phyloP scores from a whole-genome alignment of 495 filamentous ascomycete genomes.

The Opeltia flavorubescens region DNA sequence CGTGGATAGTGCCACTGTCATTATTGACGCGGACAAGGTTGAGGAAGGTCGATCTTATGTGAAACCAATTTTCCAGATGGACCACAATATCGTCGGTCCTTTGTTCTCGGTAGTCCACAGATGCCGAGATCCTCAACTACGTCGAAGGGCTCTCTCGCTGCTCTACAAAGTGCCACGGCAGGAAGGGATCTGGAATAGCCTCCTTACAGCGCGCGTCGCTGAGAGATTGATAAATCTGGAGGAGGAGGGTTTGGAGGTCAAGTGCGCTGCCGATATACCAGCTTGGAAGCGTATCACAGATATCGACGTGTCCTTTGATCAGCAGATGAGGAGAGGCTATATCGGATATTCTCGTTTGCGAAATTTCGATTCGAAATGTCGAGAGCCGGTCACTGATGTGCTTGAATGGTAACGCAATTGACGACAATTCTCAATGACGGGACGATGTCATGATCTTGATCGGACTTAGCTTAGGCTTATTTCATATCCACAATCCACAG shows the following conservation, averaged over 20 bases:
- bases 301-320: slow-evolving; percentile 10
- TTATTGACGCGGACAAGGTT: background rate
- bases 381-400: background rate
- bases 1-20: slow-evolving; percentile 14
- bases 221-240: slow-evolving; percentile 42
- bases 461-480: too few relatives aligned
- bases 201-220: slow-evolving; percentile 37
- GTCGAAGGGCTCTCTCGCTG: slow-evolving; percentile 41
- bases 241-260: slow-evolving; percentile 30
- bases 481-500: too few relatives aligned
- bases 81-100: slow-evolving; percentile 38
- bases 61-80: slow-evolving; percentile 19
- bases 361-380: background rate
- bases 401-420: background rate
- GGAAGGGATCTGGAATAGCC: slow-evolving; percentile 52
- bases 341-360: background rate
- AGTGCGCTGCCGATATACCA: slow-evolving; percentile 12
- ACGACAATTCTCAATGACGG: too few relatives aligned
- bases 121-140: slow-evolving; percentile 40
- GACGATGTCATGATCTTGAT: too few relatives aligned
- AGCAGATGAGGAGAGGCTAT: slow-evolving; percentile 1
- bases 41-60: background rate
- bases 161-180: slow-evolving; percentile 37
- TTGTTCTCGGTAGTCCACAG: slow-evolving; percentile 43
- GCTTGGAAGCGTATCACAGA: slow-evolving; percentile 9